Evolutionary conservation across 129 eudicot species (phyloP), one percentile per base, ranked within the genome.

Genomic region (Flaveria ramosissima): DNA sequence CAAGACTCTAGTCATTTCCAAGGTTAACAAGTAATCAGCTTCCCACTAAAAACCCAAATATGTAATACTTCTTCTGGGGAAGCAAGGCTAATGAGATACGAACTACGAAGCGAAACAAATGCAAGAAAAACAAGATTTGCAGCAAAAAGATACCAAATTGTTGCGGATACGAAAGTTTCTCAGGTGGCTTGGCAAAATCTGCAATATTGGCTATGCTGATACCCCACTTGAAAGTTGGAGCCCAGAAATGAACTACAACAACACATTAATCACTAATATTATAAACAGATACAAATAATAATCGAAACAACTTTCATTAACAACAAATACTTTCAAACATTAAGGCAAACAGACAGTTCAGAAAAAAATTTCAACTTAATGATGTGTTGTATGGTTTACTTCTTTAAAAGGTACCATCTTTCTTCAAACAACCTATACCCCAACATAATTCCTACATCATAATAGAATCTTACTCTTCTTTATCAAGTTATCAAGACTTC

Each of bases 141-240:
- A 76, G 53, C 10, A 23, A 64, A 21, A 20, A 78, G 48, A 15
- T 84, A 94, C 98, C 98, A 74, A 94, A 82, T 83, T 94, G 97
- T 83, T 94, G 98, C 10, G 98, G 98, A 77, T 94, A 94, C 24
- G 98, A 94, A 84, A 94, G 82, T 59, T 91, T 91, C 88, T 94
- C 98, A 0, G 98, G 98, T 6, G 98, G 98, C 78, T 94, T 94
- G 46, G 89, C 81, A 63, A 85, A 91, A 81, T 94, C 98, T 9
- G 96, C 97, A 70, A 94, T 70, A 78, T 94, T 94, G 16, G 97
- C 98, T 52, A 94, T 94, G 86, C 93, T 94, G 64, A 94, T 91
- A 65, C 97, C 97, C 98, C 98, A 94, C 79, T 94, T 94, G 76
- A 94, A 94, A 26, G 98, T 94, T 75, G 98, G 98, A 52, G 98